phyloP scores from a whole-genome alignment of 2,329 filamentous ascomycete genomes.

The Phoma sp. region DNA sequence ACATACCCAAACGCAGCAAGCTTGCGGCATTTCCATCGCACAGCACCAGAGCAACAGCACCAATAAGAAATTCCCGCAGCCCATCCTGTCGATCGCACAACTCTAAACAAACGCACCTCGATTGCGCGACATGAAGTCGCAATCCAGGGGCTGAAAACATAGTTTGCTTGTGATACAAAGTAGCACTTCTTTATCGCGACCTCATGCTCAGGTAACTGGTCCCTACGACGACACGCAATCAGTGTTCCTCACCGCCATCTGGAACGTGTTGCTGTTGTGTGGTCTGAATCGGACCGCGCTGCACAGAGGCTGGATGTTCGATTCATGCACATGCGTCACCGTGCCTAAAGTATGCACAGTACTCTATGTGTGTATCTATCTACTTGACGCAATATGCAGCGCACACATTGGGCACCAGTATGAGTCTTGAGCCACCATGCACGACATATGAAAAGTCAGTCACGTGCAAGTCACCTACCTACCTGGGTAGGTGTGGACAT shows the following conservation, averaged over 20 bases:
- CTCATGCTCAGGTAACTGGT: constrained; percentile 1
- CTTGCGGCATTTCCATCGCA: constrained; percentile 7
- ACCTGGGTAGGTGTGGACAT: too few species aligned
- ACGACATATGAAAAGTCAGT: background rate
- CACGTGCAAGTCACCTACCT: constrained; percentile 2
- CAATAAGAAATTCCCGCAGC: constrained; percentile 3
- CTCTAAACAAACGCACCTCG: constrained; percentile 21
- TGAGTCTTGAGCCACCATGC: background rate
- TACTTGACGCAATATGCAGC: too few species aligned
- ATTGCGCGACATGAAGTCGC: constrained; percentile 3
- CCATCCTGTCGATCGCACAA: constrained; percentile 17
- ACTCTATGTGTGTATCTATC: too few species aligned
- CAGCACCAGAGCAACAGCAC: background rate
- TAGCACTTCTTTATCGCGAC: background rate
- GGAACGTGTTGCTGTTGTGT: constrained; percentile 2
- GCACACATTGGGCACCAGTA: background rate
- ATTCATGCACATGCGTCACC: constrained; percentile 5
- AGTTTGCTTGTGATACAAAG: background rate
- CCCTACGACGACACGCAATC: constrained; percentile 4
- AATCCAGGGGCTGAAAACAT: constrained; percentile 8
- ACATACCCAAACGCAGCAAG: background rate
- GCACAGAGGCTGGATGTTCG: background rate
- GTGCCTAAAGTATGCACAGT: too few species aligned
- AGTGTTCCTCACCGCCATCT: constrained; percentile 10
- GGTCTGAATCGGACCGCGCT: constrained; percentile 13